These are phyloP conservation scores for Dendrocalamus sinicus DNA, from an alignment of 176 grass and related monocot species.

Conservation along the genomic window DNA sequence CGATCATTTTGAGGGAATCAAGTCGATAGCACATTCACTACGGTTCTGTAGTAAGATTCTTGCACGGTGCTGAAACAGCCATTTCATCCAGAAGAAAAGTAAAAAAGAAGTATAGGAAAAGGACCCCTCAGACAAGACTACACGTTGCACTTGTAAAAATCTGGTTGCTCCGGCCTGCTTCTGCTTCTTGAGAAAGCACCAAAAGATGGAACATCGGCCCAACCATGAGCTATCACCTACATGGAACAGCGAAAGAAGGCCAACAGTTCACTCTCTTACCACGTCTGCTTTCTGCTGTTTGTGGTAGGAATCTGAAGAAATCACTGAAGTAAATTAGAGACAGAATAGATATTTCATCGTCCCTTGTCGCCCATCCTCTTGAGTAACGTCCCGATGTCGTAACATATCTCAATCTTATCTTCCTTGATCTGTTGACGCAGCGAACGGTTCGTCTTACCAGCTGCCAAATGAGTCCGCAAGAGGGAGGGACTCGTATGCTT, in stretches of 20 bases:
- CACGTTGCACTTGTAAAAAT: slow-evolving; percentile 44
- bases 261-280: background rate
- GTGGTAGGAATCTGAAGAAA: slow-evolving; percentile 1
- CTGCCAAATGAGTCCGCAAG: slow-evolving; percentile 51
- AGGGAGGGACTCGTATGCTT: slow-evolving; percentile 52
- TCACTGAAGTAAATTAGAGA: background rate
- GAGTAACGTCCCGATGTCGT: slow-evolving; percentile 53
- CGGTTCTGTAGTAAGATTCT: slow-evolving; percentile 50
- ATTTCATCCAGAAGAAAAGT: slow-evolving; percentile 42
- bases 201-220: slow-evolving; percentile 36
- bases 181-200: slow-evolving; percentile 36
- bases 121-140: slow-evolving; percentile 49
- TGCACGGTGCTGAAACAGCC: slow-evolving; percentile 41
- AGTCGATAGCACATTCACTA: slow-evolving; percentile 46
- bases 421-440: slow-evolving; percentile 61
- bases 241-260: slow-evolving; percentile 5
- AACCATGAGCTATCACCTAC: slow-evolving; percentile 27
- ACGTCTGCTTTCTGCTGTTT: slow-evolving; percentile 32
- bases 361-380: slow-evolving; percentile 53
- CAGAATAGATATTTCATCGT: slow-evolving; percentile 27
- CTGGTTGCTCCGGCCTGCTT: slow-evolving; percentile 20
- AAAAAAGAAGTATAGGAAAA: slow-evolving; percentile 13
- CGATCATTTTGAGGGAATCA: slow-evolving; percentile 43
- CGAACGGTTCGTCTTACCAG: slow-evolving; percentile 29
- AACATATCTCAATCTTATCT: slow-evolving; percentile 60